Conservation (phyloP, 106 monocot genomes). For the Amphibolis antarctica region DNA sequence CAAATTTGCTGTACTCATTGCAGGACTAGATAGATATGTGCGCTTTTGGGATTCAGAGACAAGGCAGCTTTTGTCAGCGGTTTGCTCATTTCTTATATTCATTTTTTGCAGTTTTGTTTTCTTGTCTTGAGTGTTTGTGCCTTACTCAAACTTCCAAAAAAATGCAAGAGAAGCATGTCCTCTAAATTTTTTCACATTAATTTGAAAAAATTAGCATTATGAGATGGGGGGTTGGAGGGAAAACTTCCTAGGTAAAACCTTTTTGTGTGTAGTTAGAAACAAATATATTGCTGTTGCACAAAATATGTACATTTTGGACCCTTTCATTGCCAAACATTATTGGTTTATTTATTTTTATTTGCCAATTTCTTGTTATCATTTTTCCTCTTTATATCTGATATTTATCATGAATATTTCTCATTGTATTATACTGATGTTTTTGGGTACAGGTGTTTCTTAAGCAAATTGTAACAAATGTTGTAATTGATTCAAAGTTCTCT, state of each 20-base stretch:
- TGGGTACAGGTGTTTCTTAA: constrained; percentile 5
- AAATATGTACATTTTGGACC: too few relatives aligned
- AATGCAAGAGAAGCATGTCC: too few relatives aligned
- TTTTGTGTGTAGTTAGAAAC: too few relatives aligned
- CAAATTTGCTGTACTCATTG: background rate
- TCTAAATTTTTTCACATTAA: too few relatives aligned
- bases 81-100: background rate
- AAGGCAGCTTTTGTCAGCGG: constrained; percentile 11
- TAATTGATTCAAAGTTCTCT: constrained; percentile 2
- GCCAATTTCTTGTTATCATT: background rate
- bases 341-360: background rate
- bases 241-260: too few relatives aligned
- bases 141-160: too few relatives aligned
- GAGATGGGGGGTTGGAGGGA: too few relatives aligned
- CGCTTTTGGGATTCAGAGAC: constrained; percentile 9
- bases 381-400: background rate
- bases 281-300: too few relatives aligned
- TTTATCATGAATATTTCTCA: background rate
- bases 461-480: constrained; percentile 3
- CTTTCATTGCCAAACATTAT: background rate
- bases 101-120: background rate
- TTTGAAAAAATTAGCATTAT: too few relatives aligned
- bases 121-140: background rate
- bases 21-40: constrained; percentile 9
- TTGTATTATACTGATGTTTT: background rate